A percentile compares a stretch with the other conserved stretches of the same genome.
Evolutionary conservation across 345 rosid genomes (phyloP).

Genomic region (Draba incana): DNA sequence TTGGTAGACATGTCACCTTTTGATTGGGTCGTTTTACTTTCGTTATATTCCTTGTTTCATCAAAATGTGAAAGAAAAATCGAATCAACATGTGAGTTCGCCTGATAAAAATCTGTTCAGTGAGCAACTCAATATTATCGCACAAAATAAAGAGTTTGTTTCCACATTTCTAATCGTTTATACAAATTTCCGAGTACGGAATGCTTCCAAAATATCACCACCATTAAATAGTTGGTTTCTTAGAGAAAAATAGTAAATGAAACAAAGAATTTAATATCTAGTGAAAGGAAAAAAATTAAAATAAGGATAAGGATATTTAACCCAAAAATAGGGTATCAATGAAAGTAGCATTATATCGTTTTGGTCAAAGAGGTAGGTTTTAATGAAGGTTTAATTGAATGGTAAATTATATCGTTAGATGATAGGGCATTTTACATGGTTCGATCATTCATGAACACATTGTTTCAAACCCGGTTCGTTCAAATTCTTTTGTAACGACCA

Average conservation of each 20-base stretch:
- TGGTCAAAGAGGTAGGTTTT: slow-evolving; percentile 12
- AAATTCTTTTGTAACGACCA: slow-evolving; percentile 6
- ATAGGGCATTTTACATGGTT: neutral
- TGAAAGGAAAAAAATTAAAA: neutral
- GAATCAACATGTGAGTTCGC: slow-evolving; percentile 6
- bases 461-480: neutral
- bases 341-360: neutral
- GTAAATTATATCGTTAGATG: slow-evolving; percentile 1
- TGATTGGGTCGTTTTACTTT: slow-evolving; percentile 16
- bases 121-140: too few species aligned
- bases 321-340: too few species aligned
- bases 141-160: neutral
- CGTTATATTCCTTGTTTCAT: slow-evolving; percentile 18
- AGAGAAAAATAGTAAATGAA: neutral
- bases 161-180: neutral
- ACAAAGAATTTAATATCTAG: neutral
- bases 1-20: slow-evolving; percentile 2
- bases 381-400: neutral
- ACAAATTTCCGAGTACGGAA: neutral
- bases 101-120: neutral
- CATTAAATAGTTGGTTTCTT: neutral
- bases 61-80: neutral
- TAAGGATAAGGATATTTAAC: neutral
- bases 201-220: neutral
- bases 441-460: slow-evolving; percentile 1